Conservation (phyloP, 2,329 filamentous ascomycete species). For the Leptoxyphium fumago region DNA sequence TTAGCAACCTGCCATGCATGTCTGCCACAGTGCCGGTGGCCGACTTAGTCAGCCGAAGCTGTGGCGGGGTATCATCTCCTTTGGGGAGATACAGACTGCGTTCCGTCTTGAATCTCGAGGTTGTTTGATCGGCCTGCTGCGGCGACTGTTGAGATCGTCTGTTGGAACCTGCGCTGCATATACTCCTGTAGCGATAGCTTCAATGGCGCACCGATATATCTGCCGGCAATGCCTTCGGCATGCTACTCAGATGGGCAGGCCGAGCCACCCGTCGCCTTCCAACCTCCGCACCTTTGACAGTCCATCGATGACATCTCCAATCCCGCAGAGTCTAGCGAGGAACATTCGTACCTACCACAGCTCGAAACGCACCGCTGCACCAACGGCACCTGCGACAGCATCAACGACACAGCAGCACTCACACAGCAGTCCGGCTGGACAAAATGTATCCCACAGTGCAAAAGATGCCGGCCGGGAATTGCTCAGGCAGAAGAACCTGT, state of each 20-base stretch:
- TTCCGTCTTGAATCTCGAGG: background rate
- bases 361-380: background rate
- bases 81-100: constrained; percentile 1
- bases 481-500: constrained; percentile 66
- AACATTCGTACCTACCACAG: background rate
- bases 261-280: background rate
- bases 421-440: background rate
- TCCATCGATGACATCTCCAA: background rate
- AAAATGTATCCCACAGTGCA: background rate
- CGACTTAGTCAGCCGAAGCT: background rate
- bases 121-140: no score
- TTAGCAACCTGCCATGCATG: no score
- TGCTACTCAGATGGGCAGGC: constrained; percentile 1
- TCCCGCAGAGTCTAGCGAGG: background rate
- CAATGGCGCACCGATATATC: constrained; percentile 13
- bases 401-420: background rate
- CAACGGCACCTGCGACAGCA: background rate
- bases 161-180: no score
- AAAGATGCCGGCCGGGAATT: constrained; percentile 17
- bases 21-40: no score
- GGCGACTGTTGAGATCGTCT: no score
- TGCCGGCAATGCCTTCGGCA: constrained; percentile 13
- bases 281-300: background rate
- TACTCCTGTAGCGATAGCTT: no score
- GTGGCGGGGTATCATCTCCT: constrained; percentile 5